These are phyloP conservation scores for Phyllosticta citrichinensis DNA, from an alignment of 2,329 filamentous ascomycete genomes.

Conservation along the genomic window DNA sequence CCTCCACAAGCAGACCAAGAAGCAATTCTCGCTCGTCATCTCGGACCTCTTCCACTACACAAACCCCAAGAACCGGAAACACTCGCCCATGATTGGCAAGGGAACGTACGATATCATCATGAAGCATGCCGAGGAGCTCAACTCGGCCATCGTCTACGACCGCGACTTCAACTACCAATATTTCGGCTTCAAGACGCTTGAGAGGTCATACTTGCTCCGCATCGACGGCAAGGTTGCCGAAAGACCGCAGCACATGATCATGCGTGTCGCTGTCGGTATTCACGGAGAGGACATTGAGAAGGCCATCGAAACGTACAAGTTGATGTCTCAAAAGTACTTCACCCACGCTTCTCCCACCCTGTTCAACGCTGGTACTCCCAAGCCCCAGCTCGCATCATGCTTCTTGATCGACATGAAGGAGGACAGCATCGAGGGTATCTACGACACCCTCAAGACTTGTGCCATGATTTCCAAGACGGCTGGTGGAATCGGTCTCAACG, in stretches of 20 bases:
- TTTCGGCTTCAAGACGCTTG: constrained; percentile 98
- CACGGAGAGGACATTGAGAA: constrained; percentile 92
- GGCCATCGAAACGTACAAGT: constrained; percentile 94
- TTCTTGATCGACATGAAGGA: constrained; percentile 99
- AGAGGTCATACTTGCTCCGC: constrained; percentile 93
- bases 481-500: constrained; percentile 92
- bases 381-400: constrained; percentile 91
- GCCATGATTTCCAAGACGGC: constrained; percentile 99
- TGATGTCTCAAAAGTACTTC: constrained; percentile 98
- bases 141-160: constrained; percentile 98
- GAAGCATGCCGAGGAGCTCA: constrained; percentile 92
- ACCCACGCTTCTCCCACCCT: constrained; percentile 96
- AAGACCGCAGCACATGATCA: constrained; percentile 98
- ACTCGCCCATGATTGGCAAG: constrained; percentile 90
- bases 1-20: constrained; percentile 99
- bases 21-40: constrained; percentile 96
- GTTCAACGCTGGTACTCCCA: constrained; percentile 94
- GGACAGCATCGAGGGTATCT: constrained; percentile 98
- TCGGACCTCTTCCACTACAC: constrained; percentile 90
- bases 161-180: constrained; percentile 99
- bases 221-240: constrained; percentile 94
- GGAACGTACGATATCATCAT: constrained; percentile 87
- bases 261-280: constrained; percentile 96
- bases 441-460: constrained; percentile 97
- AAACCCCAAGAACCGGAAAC: constrained; percentile 79